Conservation (phyloP, 306 rosid species). For the Vigna trinervia region DNA sequence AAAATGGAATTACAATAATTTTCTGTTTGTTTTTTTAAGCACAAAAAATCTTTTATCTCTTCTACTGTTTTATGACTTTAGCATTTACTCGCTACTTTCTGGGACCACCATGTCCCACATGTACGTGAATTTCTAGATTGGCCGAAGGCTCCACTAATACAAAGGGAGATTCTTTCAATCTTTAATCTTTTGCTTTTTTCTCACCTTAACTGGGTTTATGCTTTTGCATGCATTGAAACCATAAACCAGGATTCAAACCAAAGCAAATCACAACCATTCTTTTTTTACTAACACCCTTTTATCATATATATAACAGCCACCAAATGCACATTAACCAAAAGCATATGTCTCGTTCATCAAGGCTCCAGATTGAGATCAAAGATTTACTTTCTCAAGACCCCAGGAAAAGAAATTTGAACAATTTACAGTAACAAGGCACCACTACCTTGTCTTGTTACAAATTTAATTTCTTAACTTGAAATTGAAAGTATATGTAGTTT, state of each 20-base stretch:
- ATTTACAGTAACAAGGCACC: not conserved
- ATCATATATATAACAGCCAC: constrained; percentile 35
- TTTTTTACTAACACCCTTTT: constrained; percentile 54
- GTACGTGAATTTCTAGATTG: constrained; percentile 58
- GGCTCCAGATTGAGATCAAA: constrained; percentile 51
- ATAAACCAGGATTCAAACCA: constrained; percentile 48
- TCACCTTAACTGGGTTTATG: constrained; percentile 40
- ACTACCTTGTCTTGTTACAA: constrained; percentile 36
- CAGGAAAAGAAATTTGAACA: constrained; percentile 46
- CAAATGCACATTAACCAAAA: constrained; percentile 49
- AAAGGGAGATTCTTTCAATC: constrained; percentile 58
- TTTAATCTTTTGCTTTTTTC: constrained; percentile 51
- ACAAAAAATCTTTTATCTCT: constrained; percentile 25
- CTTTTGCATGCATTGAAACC: constrained; percentile 74
- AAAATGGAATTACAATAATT: constrained; percentile 16
- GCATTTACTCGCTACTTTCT: constrained; percentile 42
- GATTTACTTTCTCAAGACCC: constrained; percentile 71
- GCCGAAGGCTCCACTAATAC: constrained; percentile 66
- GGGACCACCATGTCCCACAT: constrained; percentile 49
- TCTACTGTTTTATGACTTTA: constrained; percentile 24
- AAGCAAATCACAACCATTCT: constrained; percentile 44
- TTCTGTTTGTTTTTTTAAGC: constrained; percentile 14
- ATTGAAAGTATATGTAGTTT: constrained; percentile 4
- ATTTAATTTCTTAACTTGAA: constrained; percentile 19
- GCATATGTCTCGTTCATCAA: constrained; percentile 41